phyloP scores from a whole-genome alignment of 2,329 filamentous ascomycete genomes.

The Dothistroma septosporum region DNA sequence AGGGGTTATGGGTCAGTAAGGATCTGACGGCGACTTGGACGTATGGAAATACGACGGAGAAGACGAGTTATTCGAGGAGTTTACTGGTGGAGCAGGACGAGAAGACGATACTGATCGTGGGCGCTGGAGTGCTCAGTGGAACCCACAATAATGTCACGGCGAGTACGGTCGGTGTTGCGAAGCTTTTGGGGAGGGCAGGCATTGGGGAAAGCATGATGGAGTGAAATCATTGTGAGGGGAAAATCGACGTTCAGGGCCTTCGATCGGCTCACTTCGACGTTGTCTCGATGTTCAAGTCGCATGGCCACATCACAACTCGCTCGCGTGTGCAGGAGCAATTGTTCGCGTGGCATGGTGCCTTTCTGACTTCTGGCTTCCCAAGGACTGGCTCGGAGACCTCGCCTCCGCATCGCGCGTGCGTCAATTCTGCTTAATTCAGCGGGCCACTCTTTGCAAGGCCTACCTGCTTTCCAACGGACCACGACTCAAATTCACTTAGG shows the following conservation, averaged over 20 bases:
- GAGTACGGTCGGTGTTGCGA: constrained; percentile 11
- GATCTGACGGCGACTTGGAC: constrained; percentile 46
- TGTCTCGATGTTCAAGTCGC: no score
- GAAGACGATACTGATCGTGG: constrained; percentile 40
- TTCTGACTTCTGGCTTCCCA: no score
- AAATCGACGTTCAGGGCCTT: not conserved
- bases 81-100: constrained; percentile 43
- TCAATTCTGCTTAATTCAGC: not conserved
- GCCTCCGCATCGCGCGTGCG: no score
- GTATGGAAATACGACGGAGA: constrained; percentile 38
- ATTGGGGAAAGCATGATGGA: not conserved
- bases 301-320: no score
- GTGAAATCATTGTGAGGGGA: not conserved
- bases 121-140: constrained; percentile 36
- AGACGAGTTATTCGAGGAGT: constrained; percentile 45
- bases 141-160: constrained; percentile 28
- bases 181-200: not conserved
- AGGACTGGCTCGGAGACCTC: no score
- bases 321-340: no score
- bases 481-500: not conserved
- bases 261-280: no score
- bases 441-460: not conserved
- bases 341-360: no score
- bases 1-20: constrained; percentile 48
- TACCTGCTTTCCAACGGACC: not conserved